Evolutionary conservation across 2,329 filamentous ascomycete genomes (phyloP).

Genomic region (Proliferodiscus dingleyae): DNA sequence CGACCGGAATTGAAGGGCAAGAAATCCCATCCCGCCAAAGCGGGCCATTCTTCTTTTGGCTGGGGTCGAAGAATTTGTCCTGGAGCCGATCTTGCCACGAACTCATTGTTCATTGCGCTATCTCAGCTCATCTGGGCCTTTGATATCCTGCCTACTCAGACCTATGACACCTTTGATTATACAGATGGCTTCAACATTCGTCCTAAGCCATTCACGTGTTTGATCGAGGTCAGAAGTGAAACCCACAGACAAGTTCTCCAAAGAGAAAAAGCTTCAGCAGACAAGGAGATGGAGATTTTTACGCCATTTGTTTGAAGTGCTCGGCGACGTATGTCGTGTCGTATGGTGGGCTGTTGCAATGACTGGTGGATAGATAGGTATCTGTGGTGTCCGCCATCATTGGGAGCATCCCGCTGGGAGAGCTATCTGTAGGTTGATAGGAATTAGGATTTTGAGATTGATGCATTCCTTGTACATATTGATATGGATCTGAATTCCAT

Average conservation of each 20-base stretch:
- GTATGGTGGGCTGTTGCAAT: not conserved
- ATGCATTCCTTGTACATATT: too few relatives aligned
- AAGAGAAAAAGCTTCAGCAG: conserved; percentile 29
- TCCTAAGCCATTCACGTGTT: conserved; percentile 32
- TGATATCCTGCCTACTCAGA: conserved; percentile 25
- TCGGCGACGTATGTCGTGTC: not conserved
- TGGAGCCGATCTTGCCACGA: conserved; percentile 50
- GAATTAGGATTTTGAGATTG: too few relatives aligned
- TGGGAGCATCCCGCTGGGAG: too few relatives aligned
- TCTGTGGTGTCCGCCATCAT: too few relatives aligned
- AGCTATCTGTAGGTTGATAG: too few relatives aligned
- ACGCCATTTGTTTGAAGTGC: conserved; percentile 15
- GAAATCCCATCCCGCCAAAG: conserved; percentile 20
- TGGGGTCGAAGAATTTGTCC: conserved; percentile 47
- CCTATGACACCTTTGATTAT: conserved; percentile 24
- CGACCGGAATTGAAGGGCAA: conserved; percentile 12
- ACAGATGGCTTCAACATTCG: conserved; percentile 33
- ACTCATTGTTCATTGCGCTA: conserved; percentile 43
- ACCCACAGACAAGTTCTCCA: conserved; percentile 31
- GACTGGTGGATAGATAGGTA: not conserved
- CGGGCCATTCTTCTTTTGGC: conserved; percentile 34
- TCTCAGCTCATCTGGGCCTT: conserved; percentile 51
- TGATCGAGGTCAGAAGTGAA: conserved; percentile 29
- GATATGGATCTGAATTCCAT: too few relatives aligned
- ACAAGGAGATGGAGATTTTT: conserved; percentile 22